Conservation (phyloP, 176 grass and related monocot genomes). For the Oryza meyeriana region DNA sequence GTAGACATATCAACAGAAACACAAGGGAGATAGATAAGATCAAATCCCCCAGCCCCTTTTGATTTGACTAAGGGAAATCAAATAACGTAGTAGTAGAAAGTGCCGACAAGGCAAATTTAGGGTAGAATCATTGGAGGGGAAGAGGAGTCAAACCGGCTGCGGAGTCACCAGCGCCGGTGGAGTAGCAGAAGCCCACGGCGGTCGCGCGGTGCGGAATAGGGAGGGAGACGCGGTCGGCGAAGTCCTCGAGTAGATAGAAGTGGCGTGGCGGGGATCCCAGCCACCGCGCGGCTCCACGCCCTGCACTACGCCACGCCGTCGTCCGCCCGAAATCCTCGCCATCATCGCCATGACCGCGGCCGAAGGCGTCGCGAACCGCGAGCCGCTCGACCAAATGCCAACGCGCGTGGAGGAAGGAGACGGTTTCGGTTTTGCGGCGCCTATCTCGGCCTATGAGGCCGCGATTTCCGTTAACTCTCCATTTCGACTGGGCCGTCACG, state of each 20-base stretch:
- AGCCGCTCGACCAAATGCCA: background rate
- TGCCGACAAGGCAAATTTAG: background rate
- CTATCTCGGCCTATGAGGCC: background rate
- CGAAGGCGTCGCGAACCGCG: background rate
- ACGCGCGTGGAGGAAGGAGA: background rate
- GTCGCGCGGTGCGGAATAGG: background rate
- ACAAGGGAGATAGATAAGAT: background rate
- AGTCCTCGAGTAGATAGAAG: background rate
- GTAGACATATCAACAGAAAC: background rate
- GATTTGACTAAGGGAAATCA: background rate
- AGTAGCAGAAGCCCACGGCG: background rate
- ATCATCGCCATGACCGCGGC: background rate
- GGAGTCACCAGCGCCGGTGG: background rate
- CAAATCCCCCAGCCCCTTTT: background rate
- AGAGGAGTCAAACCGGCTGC: background rate
- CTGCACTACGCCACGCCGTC: background rate
- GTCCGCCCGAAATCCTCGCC: background rate
- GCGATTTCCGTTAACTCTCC: too few relatives aligned
- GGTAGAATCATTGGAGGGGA: background rate
- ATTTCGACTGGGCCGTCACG: too few relatives aligned
- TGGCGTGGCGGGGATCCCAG: background rate
- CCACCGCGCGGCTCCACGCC: background rate
- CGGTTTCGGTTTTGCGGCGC: background rate
- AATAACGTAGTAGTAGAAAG: background rate
- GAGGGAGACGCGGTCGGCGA: background rate